Evolutionary conservation across 371 early-diverging fungal genomes (phyloP).

Genomic region (Parasitella parasitica): DNA sequence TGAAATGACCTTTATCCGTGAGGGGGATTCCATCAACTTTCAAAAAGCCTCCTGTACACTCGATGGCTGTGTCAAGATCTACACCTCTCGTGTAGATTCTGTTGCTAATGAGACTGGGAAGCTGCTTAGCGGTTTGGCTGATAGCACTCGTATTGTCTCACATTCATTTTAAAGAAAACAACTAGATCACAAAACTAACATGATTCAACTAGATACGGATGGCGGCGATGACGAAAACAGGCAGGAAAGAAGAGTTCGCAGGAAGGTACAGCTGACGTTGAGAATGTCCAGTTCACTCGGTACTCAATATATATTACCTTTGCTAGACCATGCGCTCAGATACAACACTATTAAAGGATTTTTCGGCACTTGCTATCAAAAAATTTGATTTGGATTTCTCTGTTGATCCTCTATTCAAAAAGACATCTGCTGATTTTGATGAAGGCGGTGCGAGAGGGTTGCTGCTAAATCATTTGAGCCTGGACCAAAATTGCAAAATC

Average conservation of each 20-base stretch:
- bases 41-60: constrained; percentile 99
- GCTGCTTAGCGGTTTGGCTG: constrained; percentile 86
- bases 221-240: constrained; percentile 53
- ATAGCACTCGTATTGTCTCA: constrained; percentile 53
- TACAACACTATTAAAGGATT: constrained; percentile 81
- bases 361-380: constrained; percentile 75
- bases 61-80: constrained; percentile 99
- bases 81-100: constrained; percentile 98
- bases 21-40: constrained; percentile 98
- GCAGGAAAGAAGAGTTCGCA: constrained; percentile 44
- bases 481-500: constrained; percentile 82
- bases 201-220: constrained; percentile 21
- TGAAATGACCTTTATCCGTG: constrained; percentile 91
- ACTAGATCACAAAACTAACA: not conserved
- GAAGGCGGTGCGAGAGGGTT: constrained; percentile 97
- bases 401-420: constrained; percentile 97
- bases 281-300: not conserved
- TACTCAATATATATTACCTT: not conserved
- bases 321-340: constrained; percentile 47
- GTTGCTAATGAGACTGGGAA: constrained; percentile 95
- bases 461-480: constrained; percentile 81
- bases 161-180: not conserved
- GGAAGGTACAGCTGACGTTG: constrained; percentile 24
- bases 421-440: constrained; percentile 97
- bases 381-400: constrained; percentile 90